These are phyloP conservation scores for Leccinum broughii DNA, from an alignment of 768 basidiomycete species.

Conservation along the genomic window DNA sequence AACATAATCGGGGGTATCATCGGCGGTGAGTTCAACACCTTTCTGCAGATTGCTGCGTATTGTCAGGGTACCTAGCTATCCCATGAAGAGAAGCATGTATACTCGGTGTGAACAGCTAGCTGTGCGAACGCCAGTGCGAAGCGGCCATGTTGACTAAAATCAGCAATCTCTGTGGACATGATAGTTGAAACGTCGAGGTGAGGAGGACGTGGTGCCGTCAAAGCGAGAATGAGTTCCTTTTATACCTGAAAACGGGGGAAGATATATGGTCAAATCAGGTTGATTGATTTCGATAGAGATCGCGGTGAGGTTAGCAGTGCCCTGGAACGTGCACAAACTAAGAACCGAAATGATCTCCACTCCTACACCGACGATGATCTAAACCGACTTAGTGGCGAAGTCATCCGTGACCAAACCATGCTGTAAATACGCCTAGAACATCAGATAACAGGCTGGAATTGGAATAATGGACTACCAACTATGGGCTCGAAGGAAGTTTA, in stretches of 20 bases:
- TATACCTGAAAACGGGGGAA: background rate
- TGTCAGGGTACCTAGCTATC: background rate
- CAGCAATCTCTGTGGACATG: background rate
- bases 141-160: background rate
- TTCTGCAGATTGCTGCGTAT: background rate
- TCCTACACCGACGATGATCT: background rate
- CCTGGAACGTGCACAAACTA: background rate
- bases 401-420: background rate
- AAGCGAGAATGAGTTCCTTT: background rate
- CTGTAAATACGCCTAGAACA: background rate
- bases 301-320: background rate
- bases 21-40: background rate
- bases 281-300: background rate
- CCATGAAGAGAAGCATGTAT: background rate
- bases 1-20: background rate
- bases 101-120: background rate
- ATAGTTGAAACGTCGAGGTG: background rate
- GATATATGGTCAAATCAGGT: background rate
- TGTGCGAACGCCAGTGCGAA: background rate
- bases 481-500: background rate
- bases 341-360: background rate
- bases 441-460: background rate
- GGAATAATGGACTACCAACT: background rate
- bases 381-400: background rate
- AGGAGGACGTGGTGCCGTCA: background rate